Evolutionary conservation across 176 grass and related monocot species (phyloP), one percentile per base, ranked within the genome.

Genomic region (Musa troglodytarum): DNA sequence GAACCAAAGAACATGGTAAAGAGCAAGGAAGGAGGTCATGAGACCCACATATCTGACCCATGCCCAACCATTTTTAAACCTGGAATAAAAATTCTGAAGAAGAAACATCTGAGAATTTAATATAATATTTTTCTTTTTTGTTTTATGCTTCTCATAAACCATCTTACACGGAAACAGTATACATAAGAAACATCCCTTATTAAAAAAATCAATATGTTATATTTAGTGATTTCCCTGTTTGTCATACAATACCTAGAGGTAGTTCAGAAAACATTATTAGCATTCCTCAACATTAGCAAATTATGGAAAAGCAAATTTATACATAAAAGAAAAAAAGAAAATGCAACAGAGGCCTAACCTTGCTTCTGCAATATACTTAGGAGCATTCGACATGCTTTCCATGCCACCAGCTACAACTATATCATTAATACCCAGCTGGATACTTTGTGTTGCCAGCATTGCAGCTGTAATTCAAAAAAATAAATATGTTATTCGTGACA

Each of bases 381-480:
- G 94, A 29, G 72, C 83, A 71, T 98, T 98, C 0, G 94, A 98
- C 94, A 98, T 98, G 83, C 88, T 98, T 74, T 98, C 94, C 94
- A 98, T 98, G 26, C 94, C 94, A 63, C 94, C 94, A 14, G 90
- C 94, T 0, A 98, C 88, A 52, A 91, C 90, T 6, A 91, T 79
- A 77, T 98, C 94, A 5, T 93, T 91, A 68, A 85, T 86, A 72
- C 94, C 90, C 63, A 98, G 63, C 79, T 98, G 88, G 69, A 98
- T 98, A 54, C 84, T 89, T 85, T 98, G 94, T 16, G 88, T 86
- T 9, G 90, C 94, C 34, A 93, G 77, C 86, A 93, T 93, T 80
- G 88, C 79, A 80, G 94, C 94, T 98, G 81, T 55, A 10, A 74
- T 23, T 13, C 22, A 68, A 49, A 29, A 65, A 61, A 66, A 49